These are phyloP conservation scores for Zostera marina DNA, from an alignment of 116 monocot genomes.

Conservation along the genomic window DNA sequence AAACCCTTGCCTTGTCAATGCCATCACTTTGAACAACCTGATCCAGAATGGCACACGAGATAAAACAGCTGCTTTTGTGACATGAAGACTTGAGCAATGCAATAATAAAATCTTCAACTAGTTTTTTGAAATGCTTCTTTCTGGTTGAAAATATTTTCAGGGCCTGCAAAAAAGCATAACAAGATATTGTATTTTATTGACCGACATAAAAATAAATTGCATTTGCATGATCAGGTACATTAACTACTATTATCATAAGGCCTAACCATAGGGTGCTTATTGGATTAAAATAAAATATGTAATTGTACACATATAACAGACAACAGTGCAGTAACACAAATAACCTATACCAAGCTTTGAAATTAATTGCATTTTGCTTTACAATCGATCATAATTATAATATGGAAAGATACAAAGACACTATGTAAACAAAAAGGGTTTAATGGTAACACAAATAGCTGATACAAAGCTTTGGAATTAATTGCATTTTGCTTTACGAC, in stretches of 20 bases:
- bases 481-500: background rate
- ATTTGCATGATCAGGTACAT: background rate
- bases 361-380: background rate
- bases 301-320: background rate
- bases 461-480: background rate
- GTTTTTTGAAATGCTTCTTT: slow-evolving; percentile 46
- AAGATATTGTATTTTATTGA: background rate
- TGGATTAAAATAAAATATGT: background rate
- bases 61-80: slow-evolving; percentile 19
- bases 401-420: too few relatives aligned
- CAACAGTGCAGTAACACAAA: background rate
- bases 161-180: slow-evolving; percentile 32
- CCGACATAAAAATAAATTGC: background rate
- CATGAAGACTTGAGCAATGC: slow-evolving; percentile 31
- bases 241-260: background rate
- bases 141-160: slow-evolving; percentile 42
- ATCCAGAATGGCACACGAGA: slow-evolving; percentile 29
- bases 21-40: slow-evolving; percentile 43
- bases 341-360: background rate
- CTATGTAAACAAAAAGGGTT: background rate
- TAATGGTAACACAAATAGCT: background rate
- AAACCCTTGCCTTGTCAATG: slow-evolving; percentile 40
- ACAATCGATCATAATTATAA: too few relatives aligned
- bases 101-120: slow-evolving; percentile 31
- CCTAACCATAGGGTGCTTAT: background rate